A percentile compares a stretch with the other conserved stretches of the same genome.
Conservation (phyloP, 2,329 filamentous ascomycete genomes). For the Pseudocercospora macadamiae region DNA sequence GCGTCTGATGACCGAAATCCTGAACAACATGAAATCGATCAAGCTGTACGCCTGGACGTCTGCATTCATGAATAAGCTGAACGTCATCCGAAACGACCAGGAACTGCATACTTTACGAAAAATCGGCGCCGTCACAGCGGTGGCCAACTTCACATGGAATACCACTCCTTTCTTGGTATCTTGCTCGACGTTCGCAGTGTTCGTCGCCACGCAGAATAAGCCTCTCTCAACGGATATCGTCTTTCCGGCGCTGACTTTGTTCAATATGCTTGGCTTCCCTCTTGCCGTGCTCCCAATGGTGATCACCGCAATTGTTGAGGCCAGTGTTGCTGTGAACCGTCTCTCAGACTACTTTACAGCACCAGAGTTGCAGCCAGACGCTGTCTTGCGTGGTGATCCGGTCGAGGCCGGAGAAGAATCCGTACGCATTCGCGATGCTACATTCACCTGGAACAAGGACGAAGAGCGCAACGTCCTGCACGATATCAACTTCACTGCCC, state of each 20-base stretch:
- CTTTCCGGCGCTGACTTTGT: conserved; percentile 88
- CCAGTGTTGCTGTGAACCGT: conserved; percentile 85
- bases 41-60: conserved; percentile 98
- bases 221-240: conserved; percentile 93
- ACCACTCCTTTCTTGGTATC: conserved; percentile 97
- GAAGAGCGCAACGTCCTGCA: conserved; percentile 69
- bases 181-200: conserved; percentile 93
- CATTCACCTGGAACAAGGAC: conserved; percentile 93
- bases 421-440: conserved; percentile 78
- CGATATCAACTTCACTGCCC: conserved; percentile 83
- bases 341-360: conserved; percentile 82
- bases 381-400: conserved; percentile 70
- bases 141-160: conserved; percentile 98
- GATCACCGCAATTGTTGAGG: conserved; percentile 93
- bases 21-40: conserved; percentile 99
- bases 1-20: conserved; percentile 91
- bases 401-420: conserved; percentile 82
- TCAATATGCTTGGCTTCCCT: conserved; percentile 95
- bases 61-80: conserved; percentile 97
- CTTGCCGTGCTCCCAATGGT: conserved; percentile 95
- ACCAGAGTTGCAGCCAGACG: conserved; percentile 87
- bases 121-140: conserved; percentile 89
- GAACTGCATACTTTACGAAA: conserved; percentile 94
- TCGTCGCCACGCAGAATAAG: conserved; percentile 78
- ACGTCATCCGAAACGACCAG: conserved; percentile 91